These are phyloP conservation scores for Neoscytalidium dimidiatum DNA, from an alignment of 2,329 filamentous ascomycete genomes.

Conservation along the genomic window DNA sequence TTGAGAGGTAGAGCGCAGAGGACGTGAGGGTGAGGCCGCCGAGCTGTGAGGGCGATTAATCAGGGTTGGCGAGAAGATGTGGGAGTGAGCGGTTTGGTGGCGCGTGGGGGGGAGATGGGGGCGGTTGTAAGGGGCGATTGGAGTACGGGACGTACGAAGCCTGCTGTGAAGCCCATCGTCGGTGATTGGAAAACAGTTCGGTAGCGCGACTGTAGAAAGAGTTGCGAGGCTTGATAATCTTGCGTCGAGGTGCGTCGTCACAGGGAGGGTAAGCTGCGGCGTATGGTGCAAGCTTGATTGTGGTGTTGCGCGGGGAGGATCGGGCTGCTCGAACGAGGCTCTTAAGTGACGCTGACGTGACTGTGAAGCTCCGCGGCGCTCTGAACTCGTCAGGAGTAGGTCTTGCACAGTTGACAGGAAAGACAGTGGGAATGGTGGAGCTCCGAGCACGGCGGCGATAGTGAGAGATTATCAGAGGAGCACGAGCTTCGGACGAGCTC, in stretches of 20 bases:
- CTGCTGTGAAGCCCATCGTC: constrained; percentile 54
- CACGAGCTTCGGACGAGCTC: background rate
- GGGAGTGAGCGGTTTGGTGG: background rate
- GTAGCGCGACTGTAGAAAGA: background rate
- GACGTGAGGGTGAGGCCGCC: constrained; percentile 54
- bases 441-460: constrained; percentile 16
- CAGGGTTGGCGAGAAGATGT: constrained; percentile 17
- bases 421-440: background rate
- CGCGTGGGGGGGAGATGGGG: background rate
- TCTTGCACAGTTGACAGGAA: background rate
- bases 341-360: background rate
- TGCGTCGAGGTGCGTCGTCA: background rate
- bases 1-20: constrained; percentile 41
- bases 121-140: background rate
- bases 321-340: background rate
- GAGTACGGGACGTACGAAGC: constrained; percentile 44
- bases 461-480: constrained; percentile 16
- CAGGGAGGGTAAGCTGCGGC: background rate
- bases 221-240: background rate
- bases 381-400: background rate
- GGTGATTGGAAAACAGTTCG: background rate
- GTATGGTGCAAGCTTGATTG: background rate
- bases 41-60: constrained; percentile 36
- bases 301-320: background rate
- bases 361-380: background rate